A percentile compares a stretch with the other conserved stretches of the same genome.
These are phyloP conservation scores for Saturnispora sekii DNA, from an alignment of 805 yeast species.

Conservation along the genomic window DNA sequence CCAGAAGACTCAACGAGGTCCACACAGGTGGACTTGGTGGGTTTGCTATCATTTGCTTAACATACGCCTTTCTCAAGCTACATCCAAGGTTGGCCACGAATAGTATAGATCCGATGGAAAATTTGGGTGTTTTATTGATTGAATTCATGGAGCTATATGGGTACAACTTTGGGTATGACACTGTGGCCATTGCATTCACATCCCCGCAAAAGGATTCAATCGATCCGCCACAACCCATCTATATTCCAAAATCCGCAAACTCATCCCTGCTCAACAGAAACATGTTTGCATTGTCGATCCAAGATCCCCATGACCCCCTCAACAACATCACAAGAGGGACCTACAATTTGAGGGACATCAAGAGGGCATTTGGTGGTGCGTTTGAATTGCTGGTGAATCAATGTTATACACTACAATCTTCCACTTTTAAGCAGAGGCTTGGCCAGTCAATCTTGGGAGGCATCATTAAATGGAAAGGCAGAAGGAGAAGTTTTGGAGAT, in stretches of 20 bases:
- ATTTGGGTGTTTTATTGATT: constrained; percentile 75
- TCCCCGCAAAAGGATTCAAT: constrained; percentile 33
- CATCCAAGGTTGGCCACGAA: constrained; percentile 71
- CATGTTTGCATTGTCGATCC: constrained; percentile 62
- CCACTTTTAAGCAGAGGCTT: constrained; percentile 54
- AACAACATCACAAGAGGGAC: constrained; percentile 85
- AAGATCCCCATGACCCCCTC: constrained; percentile 78
- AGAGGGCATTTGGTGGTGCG: constrained; percentile 84
- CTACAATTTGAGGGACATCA: constrained; percentile 67
- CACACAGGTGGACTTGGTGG: constrained; percentile 95
- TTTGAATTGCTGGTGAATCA: constrained; percentile 64
- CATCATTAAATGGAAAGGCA: constrained; percentile 65
- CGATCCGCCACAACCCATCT: constrained; percentile 33
- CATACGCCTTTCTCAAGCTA: constrained; percentile 62
- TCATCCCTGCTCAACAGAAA: constrained; percentile 35
- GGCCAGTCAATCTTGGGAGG: constrained; percentile 74
- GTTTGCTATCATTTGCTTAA: constrained; percentile 81
- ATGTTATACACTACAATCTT: constrained; percentile 62
- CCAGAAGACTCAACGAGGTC: constrained; percentile 73
- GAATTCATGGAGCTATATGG: constrained; percentile 94
- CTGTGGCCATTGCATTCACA: constrained; percentile 55
- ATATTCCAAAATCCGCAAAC: constrained; percentile 43
- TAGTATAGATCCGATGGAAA: constrained; percentile 57
- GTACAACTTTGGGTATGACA: constrained; percentile 75
- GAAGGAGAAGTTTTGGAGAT: constrained; percentile 66